Evolutionary conservation across 768 basidiomycete genomes (phyloP).

Genomic region (Goffeauzyma gilvescens): DNA sequence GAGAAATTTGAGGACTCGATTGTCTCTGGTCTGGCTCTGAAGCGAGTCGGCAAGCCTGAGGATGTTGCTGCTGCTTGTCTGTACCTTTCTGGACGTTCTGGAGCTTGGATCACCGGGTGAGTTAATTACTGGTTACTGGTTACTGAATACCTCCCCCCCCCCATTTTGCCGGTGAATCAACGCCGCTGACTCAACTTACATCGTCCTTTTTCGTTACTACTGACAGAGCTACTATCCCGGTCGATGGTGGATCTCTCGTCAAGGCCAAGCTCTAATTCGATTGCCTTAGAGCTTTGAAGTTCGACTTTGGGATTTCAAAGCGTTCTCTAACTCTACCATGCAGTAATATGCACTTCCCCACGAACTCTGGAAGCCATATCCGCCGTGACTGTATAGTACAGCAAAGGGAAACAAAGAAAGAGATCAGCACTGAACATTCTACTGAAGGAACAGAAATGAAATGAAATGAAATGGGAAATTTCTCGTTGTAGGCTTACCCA

Average conservation of each 20-base stretch:
- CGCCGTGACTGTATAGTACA: too few relatives aligned
- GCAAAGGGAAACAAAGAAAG: too few relatives aligned
- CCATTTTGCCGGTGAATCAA: neutral
- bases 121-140: conserved; percentile 1
- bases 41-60: conserved; percentile 44
- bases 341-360: too few relatives aligned
- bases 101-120: conserved; percentile 43
- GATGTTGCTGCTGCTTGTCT: conserved; percentile 48
- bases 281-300: too few relatives aligned
- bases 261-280: conserved; percentile 17
- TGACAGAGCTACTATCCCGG: conserved; percentile 41
- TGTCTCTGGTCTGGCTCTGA: conserved; percentile 36
- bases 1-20: conserved; percentile 37
- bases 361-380: too few relatives aligned
- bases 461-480: too few relatives aligned
- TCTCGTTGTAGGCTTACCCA: too few relatives aligned
- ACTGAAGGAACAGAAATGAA: too few relatives aligned
- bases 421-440: too few relatives aligned
- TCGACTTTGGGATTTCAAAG: too few relatives aligned
- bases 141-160: neutral
- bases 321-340: too few relatives aligned
- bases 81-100: conserved; percentile 45
- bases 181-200: too few relatives aligned
- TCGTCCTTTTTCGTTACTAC: neutral
- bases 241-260: conserved; percentile 46